Evolutionary conservation across 805 yeast genomes (phyloP).

Genomic region (Candida arabinofermentans): DNA sequence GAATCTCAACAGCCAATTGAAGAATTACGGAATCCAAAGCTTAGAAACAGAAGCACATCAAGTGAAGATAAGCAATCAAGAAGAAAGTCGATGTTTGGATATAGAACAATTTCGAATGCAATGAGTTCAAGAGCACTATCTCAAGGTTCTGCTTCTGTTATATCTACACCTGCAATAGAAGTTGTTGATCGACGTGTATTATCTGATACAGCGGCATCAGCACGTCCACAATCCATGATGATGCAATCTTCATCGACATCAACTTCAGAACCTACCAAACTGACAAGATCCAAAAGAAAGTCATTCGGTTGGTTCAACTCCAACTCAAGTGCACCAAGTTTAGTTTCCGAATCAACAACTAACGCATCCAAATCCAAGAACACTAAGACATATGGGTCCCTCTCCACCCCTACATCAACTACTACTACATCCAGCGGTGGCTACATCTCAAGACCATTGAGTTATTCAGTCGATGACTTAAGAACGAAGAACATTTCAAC

Average conservation of each 20-base stretch:
- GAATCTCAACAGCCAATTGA: not conserved
- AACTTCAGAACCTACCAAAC: not conserved
- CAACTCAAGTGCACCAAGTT: conserved; percentile 16
- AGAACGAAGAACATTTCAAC: conserved; percentile 1
- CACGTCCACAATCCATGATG: not conserved
- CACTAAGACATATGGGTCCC: not conserved
- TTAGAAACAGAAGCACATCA: conserved; percentile 10
- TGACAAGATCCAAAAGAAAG: conserved; percentile 14
- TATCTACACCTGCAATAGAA: not conserved
- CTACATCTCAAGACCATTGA: not conserved
- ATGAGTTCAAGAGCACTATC: conserved; percentile 17
- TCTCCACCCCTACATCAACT: not conserved
- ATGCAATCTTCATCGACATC: not conserved
- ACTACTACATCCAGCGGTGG: not conserved
- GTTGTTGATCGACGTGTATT: conserved; percentile 2
- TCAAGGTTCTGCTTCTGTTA: not conserved
- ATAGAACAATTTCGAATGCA: conserved; percentile 24
- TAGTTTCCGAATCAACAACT: not conserved
- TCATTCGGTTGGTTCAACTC: conserved; percentile 26
- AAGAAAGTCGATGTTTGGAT: conserved; percentile 27
- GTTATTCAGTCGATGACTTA: conserved; percentile 6
- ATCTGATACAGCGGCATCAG: not conserved
- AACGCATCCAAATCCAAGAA: not conserved
- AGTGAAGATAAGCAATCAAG: conserved; percentile 18
- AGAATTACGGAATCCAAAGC: conserved; percentile 9